Base-by-base conservation (phyloP, 2,329 filamentous ascomycete genomes). In the Neonectria ditissima region DNA sequence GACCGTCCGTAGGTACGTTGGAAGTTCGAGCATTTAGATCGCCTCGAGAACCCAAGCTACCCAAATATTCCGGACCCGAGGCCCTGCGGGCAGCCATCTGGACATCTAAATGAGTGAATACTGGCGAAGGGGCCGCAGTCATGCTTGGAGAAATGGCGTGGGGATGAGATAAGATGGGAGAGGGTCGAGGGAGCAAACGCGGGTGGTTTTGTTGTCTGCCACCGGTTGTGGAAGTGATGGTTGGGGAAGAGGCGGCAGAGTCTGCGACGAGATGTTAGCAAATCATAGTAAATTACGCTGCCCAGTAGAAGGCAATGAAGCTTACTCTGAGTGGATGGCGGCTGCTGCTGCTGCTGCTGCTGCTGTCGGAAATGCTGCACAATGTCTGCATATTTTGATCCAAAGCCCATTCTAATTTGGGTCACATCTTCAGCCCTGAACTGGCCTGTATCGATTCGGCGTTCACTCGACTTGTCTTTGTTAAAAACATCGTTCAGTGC, bases 391-490 rank as follows among this genome's bases (percentile, higher is more conserved):
- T 73, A 59, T 34, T 61, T 55, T 22, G 24, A 52, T 13, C 51
- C 60, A 37, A 69, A 43, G 9, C 11, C 18, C 14, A 50, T 44
- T 51, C 71, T 63, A 44, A 56, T 48, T 24, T 43, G 53, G 26
- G 50, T 43, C 4, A 67, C n/a, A 26, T 37, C 39, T 26, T 73
- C 65, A 24, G 51, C 24, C 5, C 37, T 11, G 34, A 62, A 62
- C 18, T 59, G 59, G 5, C 51, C 63, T 20, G 47, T 47, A 4
- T 59, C 51, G 2, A 68, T 59, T 5, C 20, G 9, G 14, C n/a
- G 22, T 61, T 79, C 77, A 10, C 63, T 68, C 4, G 37, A 10
- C 18, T 48, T 67, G 26, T 79, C 77, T 24, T 65, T 56, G 0
- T 45, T 32, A 39, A 77, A 78, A 5, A 76, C 48, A 1, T 58